Base-by-base conservation (phyloP, 352 stramenopile genomes). In the Phytophthora syringae region DNA sequence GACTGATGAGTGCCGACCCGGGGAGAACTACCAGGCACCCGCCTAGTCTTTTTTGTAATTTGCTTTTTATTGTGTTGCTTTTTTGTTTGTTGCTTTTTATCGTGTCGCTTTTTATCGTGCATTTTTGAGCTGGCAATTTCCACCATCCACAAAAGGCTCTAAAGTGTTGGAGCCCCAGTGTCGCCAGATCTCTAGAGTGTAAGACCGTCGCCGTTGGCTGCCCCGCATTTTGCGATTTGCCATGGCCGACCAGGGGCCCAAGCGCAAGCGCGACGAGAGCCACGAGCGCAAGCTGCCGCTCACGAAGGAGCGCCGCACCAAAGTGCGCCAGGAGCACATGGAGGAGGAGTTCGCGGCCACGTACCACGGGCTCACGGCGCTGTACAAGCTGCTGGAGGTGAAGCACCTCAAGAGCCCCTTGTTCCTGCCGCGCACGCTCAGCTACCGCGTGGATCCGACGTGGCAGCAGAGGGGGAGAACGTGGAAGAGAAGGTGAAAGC, bases 361-460 rank as follows among this genome's bases (percentile, higher is more conserved):
- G 57, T 95, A 92, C 69, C 80, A 90, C 50, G 79, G 69, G 2
- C 70, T 90, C 55, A 95, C 86, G 55, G 72, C 84, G 48, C 75
- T 95, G 27, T 95, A 95, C 71, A 95, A 95, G 70, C 69, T 88
- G 59, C 70, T 95, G 30, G 87, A 95, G 60, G 60, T 92, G 20
- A 56, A 86, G 64, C 86, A 95, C 52, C 64, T 93, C 37, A 64
- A 82, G 53, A 83, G 74, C 21, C 87, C 87, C 37, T 72, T 94
- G 22, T 85, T 95, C 74, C 70, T 95, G 51, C 81, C 87, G 48
- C 81, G 87, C 37, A 84, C 87, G 61, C 77, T 95, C 27, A 89
- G 80, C 56, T 95, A 94, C 74, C 87, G 87, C 13, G 52, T 86
- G 32, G 70, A 82, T 40, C 59, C 64, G 6, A 27, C 48, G 12